Evolutionary conservation across 176 grass and related monocot genomes (phyloP).

Genomic region (Carex myosuroides): DNA sequence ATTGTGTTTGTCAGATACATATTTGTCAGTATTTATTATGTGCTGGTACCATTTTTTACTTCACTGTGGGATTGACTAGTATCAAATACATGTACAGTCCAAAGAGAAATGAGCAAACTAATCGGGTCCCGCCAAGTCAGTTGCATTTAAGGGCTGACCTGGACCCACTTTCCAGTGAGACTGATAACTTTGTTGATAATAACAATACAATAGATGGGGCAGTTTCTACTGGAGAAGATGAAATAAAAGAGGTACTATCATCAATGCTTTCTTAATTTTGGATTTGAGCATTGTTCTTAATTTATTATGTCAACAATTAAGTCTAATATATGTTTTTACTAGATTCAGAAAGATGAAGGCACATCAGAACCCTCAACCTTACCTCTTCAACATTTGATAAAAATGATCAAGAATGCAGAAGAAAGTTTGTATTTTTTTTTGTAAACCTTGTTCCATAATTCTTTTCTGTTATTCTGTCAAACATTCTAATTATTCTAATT

Average conservation of each 20-base stretch:
- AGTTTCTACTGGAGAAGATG: conserved; percentile 8
- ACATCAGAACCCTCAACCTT: conserved; percentile 31
- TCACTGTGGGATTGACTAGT: not conserved
- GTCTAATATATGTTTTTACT: conserved; percentile 5
- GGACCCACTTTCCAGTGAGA: conserved; percentile 5
- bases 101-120: not conserved
- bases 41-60: not conserved
- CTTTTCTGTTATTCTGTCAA: not conserved
- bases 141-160: not conserved
- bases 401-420: conserved; percentile 62
- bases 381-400: conserved; percentile 59
- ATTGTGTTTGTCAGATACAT: not conserved
- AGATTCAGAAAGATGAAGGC: conserved; percentile 36
- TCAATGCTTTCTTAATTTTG: not conserved
- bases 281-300: not conserved
- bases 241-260: conserved; percentile 22
- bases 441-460: not conserved
- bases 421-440: conserved; percentile 51
- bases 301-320: not conserved
- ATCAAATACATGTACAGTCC: not conserved
- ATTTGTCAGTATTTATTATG: not conserved
- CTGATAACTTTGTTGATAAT: not conserved
- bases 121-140: not conserved
- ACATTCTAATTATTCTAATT: not conserved
- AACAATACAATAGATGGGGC: not conserved